These are phyloP conservation scores for Exophiala viscosa DNA, from an alignment of 2,329 filamentous ascomycete genomes.

Conservation along the genomic window DNA sequence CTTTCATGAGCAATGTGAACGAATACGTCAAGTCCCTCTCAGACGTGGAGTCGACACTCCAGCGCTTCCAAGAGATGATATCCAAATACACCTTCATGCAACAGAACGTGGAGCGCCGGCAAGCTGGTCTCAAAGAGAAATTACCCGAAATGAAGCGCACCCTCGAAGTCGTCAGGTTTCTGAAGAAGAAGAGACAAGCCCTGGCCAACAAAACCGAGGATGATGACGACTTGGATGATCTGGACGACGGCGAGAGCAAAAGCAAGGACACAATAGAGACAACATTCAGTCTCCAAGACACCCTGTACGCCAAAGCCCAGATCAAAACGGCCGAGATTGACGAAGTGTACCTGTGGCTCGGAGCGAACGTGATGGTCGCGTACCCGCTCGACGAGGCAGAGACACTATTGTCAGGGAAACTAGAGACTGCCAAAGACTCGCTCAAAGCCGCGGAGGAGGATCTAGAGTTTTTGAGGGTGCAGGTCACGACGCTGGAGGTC, in stretches of 20 bases:
- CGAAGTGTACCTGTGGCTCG: conserved; percentile 97
- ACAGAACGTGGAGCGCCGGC: conserved; percentile 80
- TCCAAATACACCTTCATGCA: conserved; percentile 99
- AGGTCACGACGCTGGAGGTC: conserved; percentile 97
- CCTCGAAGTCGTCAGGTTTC: conserved; percentile 80
- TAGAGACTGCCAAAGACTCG: conserved; percentile 73
- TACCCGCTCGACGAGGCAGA: conserved; percentile 89
- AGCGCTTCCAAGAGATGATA: conserved; percentile 47
- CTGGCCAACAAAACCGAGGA: conserved; percentile 11
- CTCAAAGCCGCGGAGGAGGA: conserved; percentile 92
- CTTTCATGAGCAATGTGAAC: conserved; percentile 46
- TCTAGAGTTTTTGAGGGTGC: conserved; percentile 88
- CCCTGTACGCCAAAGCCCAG: conserved; percentile 81
- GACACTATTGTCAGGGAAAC: conserved; percentile 70
- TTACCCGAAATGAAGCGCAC: conserved; percentile 97
- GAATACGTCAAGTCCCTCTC: conserved; percentile 46
- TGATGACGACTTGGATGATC: conserved; percentile 11
- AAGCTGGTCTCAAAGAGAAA: conserved; percentile 81
- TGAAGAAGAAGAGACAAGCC: conserved; percentile 63
- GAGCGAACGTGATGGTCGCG: conserved; percentile 95
- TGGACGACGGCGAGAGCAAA: conserved; percentile 42
- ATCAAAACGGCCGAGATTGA: conserved; percentile 68
- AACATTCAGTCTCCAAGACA: conserved; percentile 95
- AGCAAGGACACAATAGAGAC: conserved; percentile 59
- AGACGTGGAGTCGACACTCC: conserved; percentile 45